These are phyloP conservation scores for Alternaria gansuensis DNA, from an alignment of 2,329 filamentous ascomycete species.

Conservation along the genomic window DNA sequence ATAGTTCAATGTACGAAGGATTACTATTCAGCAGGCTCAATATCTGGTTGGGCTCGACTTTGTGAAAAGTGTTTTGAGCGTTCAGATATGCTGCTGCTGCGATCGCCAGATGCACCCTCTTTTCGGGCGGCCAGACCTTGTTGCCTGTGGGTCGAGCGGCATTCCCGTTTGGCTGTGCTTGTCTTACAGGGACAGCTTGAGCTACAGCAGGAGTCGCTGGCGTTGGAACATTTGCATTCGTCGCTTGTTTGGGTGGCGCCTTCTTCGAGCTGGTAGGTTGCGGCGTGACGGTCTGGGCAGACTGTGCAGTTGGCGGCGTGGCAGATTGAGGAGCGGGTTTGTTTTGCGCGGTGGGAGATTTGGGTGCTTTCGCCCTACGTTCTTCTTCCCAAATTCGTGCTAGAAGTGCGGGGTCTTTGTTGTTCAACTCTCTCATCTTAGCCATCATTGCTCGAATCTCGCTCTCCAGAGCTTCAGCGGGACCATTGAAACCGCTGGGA, in stretches of 20 bases:
- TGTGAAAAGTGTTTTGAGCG: constrained; percentile 54
- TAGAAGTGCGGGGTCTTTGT: constrained; percentile 64
- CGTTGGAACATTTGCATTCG: constrained; percentile 14
- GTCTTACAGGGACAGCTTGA: constrained; percentile 15
- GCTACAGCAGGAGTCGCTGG: constrained; percentile 11
- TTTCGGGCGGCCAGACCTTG: constrained; percentile 62
- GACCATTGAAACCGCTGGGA: not conserved
- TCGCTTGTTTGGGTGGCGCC: constrained; percentile 29
- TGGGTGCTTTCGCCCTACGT: constrained; percentile 50
- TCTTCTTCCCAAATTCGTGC: constrained; percentile 66
- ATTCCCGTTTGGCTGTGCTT: constrained; percentile 11
- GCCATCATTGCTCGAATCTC: constrained; percentile 65
- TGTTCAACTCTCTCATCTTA: constrained; percentile 66
- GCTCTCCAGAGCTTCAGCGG: constrained; percentile 55
- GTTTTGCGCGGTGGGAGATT: constrained; percentile 35
- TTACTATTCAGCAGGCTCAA: constrained; percentile 61
- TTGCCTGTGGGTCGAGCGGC: constrained; percentile 30
- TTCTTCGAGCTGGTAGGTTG: constrained; percentile 37
- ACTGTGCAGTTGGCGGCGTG: constrained; percentile 20
- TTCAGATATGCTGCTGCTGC: constrained; percentile 61
- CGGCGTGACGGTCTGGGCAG: constrained; percentile 21
- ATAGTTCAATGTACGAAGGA: constrained; percentile 65
- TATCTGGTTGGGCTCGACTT: constrained; percentile 54
- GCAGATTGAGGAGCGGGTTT: constrained; percentile 36
- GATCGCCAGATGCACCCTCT: constrained; percentile 61